Evolutionary conservation across 257 asterid species (phyloP), one percentile per base, ranked within the genome.

Genomic region (Salvia splendens): DNA sequence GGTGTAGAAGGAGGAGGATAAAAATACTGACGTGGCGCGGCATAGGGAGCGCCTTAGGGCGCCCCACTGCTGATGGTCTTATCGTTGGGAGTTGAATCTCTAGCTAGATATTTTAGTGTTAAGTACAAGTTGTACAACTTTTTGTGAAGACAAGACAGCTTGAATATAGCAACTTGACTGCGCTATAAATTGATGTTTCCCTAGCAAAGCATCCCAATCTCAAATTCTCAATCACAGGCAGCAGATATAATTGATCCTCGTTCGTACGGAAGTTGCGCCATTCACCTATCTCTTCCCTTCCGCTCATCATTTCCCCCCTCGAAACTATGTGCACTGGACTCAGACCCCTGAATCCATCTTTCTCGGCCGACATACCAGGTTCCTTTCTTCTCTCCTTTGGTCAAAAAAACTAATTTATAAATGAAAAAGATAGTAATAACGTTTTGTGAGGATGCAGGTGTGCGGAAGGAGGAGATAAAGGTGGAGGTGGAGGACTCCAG

Each of bases 341-440:
- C 85, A 83, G 49, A 88, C 94, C 35, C 91, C 94, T 30, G 77
- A 86, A 51, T 88, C 70, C 94, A 86, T 82, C 47, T 84, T 40
- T 88, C 65, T 86, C 94, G 0, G 94, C 89, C 48, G 88, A 82
- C 50, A 82, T 88, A 38, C 91, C 96, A 78, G 94, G 96, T 88
- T 24, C 30, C 2, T 24, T 24, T 24, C 30, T 24, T 24, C 30
- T 24, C 30, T 24, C 30, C 2, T 24, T 24, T 24, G 30, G 30
- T 24, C 30, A n/a, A 24, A 2, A 24, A 24, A 24, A 24, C 0
- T 24, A 24, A 2, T 24, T 20, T 0, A 20, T 0, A 20, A 24
- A 24, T 24, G 30, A 24, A 24, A 24, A 24, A 2, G 30, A 24
- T 24, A 24, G 2, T 24, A 24, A 1, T 24, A 24, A 24, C 30